Evolutionary conservation across 2,329 filamentous ascomycete species (phyloP), one percentile per base, ranked within the genome.

Genomic region (Neobulgaria alba): DNA sequence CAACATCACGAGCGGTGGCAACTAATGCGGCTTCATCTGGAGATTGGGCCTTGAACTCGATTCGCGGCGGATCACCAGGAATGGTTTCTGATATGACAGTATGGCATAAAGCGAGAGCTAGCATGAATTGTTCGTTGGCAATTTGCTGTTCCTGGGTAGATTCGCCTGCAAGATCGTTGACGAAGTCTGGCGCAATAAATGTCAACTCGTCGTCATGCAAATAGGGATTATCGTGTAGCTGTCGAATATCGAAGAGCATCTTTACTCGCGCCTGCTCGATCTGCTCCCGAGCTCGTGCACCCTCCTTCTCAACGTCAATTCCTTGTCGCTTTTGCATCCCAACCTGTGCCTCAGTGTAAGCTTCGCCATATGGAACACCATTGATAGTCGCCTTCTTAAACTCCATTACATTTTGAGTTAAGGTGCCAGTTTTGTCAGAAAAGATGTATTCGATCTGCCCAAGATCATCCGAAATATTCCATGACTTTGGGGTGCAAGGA

Each of bases 371-470:
- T 0, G 89, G 80, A 45, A 92, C 77, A n/a, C 90, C 90, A 56
- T 96, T 96, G 63, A 98, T 82, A 0, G 89, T 94, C 41, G 84
- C 88, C 64, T 98, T 98, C 64, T 96, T 98, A 75, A 96, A 98
- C 62, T 98, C 93, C 92, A 94, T 94, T 39, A 93, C 84, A 60
- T 94, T 94, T 57, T 93, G 86, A 0, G 86, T 94, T 49, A 94
- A 66, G 2, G 86, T 94, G 43, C 86, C 86, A 0, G 86, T 94
- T 65, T 94, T 94, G 69, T 94, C 86, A 0, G 86, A 95, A 63
- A 98, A 98, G 52, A 98, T 95, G 67, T 96, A 98, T 64, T 96
- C 92, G 48, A 98, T 95, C 64, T 98, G 92, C 10, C 92, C 92
- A 34, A 98, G 72, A 56, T 98, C 93, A 58, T 98, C 92, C 1